Percentiles rank a stretch among this genome's conserved stretches.
phyloP scores from a whole-genome alignment of 306 rosid genomes.

The Abrus pulchellus region DNA sequence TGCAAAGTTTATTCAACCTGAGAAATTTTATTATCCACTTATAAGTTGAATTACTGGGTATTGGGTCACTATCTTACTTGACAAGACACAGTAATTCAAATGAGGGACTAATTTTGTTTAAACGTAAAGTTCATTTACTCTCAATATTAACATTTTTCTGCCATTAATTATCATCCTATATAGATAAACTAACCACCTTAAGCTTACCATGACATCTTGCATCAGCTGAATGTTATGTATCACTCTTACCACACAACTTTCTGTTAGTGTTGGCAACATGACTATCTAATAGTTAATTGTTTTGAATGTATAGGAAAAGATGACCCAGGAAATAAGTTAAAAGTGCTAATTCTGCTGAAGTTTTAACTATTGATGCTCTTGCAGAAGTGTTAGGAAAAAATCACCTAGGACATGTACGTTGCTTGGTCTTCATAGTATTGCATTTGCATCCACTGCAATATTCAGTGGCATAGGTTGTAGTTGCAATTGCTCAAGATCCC shows the following conservation, averaged over 20 bases:
- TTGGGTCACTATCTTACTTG: too few relatives aligned
- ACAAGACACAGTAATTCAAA: too few relatives aligned
- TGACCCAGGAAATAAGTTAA: background rate
- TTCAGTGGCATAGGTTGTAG: background rate
- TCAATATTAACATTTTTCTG: too few relatives aligned
- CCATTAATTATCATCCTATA: background rate
- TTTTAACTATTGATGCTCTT: background rate
- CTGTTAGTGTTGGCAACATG: background rate
- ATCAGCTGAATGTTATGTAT: slow-evolving; percentile 4
- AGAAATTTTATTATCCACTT: too few relatives aligned
- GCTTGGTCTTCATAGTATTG: slow-evolving; percentile 9
- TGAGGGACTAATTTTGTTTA: too few relatives aligned
- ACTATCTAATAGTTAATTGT: background rate
- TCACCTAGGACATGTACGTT: background rate
- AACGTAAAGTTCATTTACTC: too few relatives aligned
- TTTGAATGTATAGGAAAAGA: background rate
- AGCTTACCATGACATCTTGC: slow-evolving; percentile 17
- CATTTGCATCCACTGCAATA: background rate
- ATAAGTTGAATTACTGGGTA: too few relatives aligned
- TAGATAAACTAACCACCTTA: background rate
- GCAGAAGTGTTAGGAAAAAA: background rate
- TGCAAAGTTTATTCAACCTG: too few relatives aligned
- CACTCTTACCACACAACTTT: background rate
- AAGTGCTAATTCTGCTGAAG: background rate
- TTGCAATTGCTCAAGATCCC: background rate